phyloP scores from a whole-genome alignment of 768 basidiomycete species.

The Rubroboletus pulcherrimus region DNA sequence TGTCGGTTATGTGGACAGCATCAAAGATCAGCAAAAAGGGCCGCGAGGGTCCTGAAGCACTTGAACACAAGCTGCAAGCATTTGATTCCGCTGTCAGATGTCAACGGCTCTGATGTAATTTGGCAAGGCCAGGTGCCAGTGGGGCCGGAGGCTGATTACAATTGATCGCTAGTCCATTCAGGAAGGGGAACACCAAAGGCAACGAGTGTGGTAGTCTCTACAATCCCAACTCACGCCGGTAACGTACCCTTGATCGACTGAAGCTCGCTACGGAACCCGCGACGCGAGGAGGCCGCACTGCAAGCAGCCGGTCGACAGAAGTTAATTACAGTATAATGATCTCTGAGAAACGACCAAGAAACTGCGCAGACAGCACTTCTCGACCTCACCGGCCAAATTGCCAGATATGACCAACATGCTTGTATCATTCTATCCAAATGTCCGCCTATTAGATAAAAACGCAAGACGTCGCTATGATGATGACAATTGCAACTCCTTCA shows the following conservation, averaged over 20 bases:
- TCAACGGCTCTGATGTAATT: constrained; percentile 12
- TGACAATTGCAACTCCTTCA: constrained; percentile 24
- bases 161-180: constrained; percentile 11
- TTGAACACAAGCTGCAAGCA: constrained; percentile 14
- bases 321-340: constrained; percentile 12
- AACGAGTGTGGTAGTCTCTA: background rate
- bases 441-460: constrained; percentile 36
- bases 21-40: constrained; percentile 23
- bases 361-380: constrained; percentile 12
- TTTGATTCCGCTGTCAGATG: constrained; percentile 32
- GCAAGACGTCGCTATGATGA: constrained; percentile 21
- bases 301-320: constrained; percentile 27
- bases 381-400: constrained; percentile 17
- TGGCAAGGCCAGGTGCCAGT: constrained; percentile 4
- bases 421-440: constrained; percentile 30
- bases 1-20: constrained; percentile 20
- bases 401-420: constrained; percentile 26
- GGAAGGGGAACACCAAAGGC: background rate
- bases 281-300: constrained; percentile 32
- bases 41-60: constrained; percentile 1
- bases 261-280: constrained; percentile 13
- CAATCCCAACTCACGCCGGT: background rate
- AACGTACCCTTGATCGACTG: constrained; percentile 12
- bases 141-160: constrained; percentile 16
- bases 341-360: constrained; percentile 11